These are phyloP conservation scores for Pyrenochaeta sp. DNA, from an alignment of 2,329 filamentous ascomycete genomes.

Conservation along the genomic window DNA sequence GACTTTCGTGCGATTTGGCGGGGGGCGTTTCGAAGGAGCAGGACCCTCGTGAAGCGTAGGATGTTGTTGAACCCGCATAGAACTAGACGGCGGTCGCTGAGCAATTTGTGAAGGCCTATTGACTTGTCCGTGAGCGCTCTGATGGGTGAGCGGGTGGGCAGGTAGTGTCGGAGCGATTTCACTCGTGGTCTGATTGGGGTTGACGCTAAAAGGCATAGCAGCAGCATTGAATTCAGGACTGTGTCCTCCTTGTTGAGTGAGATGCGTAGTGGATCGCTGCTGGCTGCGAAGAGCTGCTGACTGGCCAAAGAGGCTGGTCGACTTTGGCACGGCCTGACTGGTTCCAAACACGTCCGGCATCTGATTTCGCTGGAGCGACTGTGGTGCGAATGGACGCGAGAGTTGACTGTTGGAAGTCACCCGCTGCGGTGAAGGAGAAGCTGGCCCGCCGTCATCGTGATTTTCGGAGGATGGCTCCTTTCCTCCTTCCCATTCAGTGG, in stretches of 20 bases:
- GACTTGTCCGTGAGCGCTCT: background rate
- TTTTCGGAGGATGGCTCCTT: constrained; percentile 19
- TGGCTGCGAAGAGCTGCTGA: constrained; percentile 29
- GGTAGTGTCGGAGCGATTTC: background rate
- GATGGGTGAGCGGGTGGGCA: constrained; percentile 1
- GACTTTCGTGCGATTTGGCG: constrained; percentile 6
- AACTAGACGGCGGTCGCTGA: constrained; percentile 2
- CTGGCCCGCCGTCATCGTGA: constrained; percentile 1
- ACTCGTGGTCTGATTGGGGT: constrained; percentile 14
- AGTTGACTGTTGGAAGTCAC: constrained; percentile 11
- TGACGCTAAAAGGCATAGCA: constrained; percentile 16
- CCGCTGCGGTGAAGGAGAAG: constrained; percentile 20
- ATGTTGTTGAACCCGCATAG: background rate
- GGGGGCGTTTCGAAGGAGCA: constrained; percentile 3
- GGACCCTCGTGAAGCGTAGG: constrained; percentile 5
- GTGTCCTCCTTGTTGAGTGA: constrained; percentile 6
- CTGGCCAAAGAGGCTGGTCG: constrained; percentile 19
- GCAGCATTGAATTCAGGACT: constrained; percentile 3
- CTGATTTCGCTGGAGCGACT: constrained; percentile 13
- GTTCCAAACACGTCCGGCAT: background rate
- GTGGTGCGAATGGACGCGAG: constrained; percentile 7
- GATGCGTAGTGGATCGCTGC: constrained; percentile 17
- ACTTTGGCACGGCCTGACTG: constrained; percentile 2
- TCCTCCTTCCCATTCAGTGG: constrained; percentile 22
- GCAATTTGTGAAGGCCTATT: constrained; percentile 6